Evolutionary conservation across 768 basidiomycete species (phyloP), one percentile per base, ranked within the genome.

Genomic region (Atractiella rhizophila): DNA sequence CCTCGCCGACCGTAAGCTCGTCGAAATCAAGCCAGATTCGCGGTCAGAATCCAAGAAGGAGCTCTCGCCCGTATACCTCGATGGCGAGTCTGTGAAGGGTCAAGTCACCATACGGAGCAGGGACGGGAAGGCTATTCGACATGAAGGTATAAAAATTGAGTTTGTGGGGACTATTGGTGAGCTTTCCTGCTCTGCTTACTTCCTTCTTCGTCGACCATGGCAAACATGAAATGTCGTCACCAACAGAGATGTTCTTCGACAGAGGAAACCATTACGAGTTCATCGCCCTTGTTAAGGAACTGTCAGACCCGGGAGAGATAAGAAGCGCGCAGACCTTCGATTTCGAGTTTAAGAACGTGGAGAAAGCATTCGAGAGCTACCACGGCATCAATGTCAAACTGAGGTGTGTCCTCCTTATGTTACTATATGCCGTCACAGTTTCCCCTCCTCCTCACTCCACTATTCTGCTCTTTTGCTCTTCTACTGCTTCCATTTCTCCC

Each of bases 291-390:
- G 81, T 83, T 0, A 83, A 94, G 61, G 88, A 96, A 54, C 66
- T 94, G 20, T 83, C 86, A 2, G 74, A 81, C 0, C 83, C 83
- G n/a, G 85, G 83, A 26, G 91, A 98, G 56, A 74, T 98, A 74
- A 71, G 91, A 32, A 76, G 82, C 54, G 85, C 85, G 0, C 86
- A 94, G 60, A 82, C 83, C 8, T 91, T 74, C 51, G 86, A 94
- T 39, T 96, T 98, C 60, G 69, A 73, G 54, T 96, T 98, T 69
- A 94, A 94, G 67, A 98, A 88, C 54, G 79, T 98, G 29, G 91
- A 98, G 71, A 94, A 98, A 64, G 85, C 94, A 58, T 96, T 79
- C 50, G 88, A 96, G 64, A 81, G 77, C 51, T 96, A 96, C 58
- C 75, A 82, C 51, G 91, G 91, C 5, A 96, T 94, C 56, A 98